Conservation (phyloP, 2,329 filamentous ascomycete species). For the Trichoderma semiorbis region DNA sequence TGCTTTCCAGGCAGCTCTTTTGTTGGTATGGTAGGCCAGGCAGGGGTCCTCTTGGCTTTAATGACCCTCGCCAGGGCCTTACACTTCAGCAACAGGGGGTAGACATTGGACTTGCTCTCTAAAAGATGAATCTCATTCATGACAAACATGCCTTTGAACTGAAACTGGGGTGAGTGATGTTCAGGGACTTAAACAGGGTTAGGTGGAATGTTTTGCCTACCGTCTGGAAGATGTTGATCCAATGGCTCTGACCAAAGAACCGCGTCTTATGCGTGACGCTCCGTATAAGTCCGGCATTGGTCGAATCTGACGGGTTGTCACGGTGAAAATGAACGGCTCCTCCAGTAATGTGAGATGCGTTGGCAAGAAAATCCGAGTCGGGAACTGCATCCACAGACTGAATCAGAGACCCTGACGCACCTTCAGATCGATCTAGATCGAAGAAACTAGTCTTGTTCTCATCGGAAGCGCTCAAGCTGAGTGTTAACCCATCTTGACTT, state of each 20-base stretch:
- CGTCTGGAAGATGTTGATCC: constrained; percentile 47
- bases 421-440: not conserved
- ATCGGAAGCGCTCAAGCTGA: not conserved
- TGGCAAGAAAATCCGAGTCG: constrained; percentile 32
- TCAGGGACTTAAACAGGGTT: not conserved
- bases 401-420: not conserved
- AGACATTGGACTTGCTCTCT: constrained; percentile 36
- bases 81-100: constrained; percentile 43
- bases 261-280: constrained; percentile 54
- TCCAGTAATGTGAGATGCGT: constrained; percentile 34
- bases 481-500: constrained; percentile 19
- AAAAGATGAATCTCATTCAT: constrained; percentile 40
- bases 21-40: constrained; percentile 44
- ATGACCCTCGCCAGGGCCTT: constrained; percentile 52
- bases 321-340: constrained; percentile 43
- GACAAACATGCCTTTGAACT: constrained; percentile 44
- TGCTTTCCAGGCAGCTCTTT: constrained; percentile 45
- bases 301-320: constrained; percentile 33
- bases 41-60: constrained; percentile 46
- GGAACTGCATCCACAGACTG: not conserved
- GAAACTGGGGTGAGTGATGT: constrained; percentile 3
- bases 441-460: not conserved
- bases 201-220: constrained; percentile 32
- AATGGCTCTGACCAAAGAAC: constrained; percentile 56
- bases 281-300: constrained; percentile 33